phyloP scores from a whole-genome alignment of 75 land plant genomes.

The Selaginella tamariscina region DNA sequence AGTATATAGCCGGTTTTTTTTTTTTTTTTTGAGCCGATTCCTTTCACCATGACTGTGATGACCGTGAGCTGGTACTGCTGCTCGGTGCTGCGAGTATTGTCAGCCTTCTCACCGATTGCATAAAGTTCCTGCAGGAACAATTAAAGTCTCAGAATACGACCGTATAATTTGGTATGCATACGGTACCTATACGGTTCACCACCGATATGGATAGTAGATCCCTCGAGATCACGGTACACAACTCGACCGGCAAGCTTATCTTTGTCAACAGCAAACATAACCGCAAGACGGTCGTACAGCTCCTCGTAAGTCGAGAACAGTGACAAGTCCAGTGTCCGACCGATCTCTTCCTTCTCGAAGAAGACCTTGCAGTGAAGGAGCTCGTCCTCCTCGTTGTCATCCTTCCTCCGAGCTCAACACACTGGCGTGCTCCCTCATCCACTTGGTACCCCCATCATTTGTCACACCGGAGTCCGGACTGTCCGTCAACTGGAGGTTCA shows the following conservation, averaged over 20 bases:
- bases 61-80: background rate
- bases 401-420: constrained; percentile 2
- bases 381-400: constrained; percentile 8
- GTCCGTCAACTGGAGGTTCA: background rate
- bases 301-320: constrained; percentile 56
- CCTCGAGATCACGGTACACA: background rate
- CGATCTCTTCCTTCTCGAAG: constrained; percentile 68
- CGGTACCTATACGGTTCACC: constrained; percentile 1
- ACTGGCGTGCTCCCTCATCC: constrained; percentile 21
- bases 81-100: constrained; percentile 15
- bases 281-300: constrained; percentile 40
- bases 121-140: constrained; percentile 19
- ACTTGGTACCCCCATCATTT: constrained; percentile 27
- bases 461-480: background rate
- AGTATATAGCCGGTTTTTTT: background rate
- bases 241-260: background rate
- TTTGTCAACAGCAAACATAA: constrained; percentile 53
- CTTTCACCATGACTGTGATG: background rate
- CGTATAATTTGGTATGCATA: background rate
- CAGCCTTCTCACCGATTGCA: constrained; percentile 22
- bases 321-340: constrained; percentile 66
- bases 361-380: constrained; percentile 55
- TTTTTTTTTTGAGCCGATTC: background rate
- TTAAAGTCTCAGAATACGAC: background rate
- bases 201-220: background rate